Base-by-base conservation (phyloP, 805 yeast species). In the Candida anglica region DNA sequence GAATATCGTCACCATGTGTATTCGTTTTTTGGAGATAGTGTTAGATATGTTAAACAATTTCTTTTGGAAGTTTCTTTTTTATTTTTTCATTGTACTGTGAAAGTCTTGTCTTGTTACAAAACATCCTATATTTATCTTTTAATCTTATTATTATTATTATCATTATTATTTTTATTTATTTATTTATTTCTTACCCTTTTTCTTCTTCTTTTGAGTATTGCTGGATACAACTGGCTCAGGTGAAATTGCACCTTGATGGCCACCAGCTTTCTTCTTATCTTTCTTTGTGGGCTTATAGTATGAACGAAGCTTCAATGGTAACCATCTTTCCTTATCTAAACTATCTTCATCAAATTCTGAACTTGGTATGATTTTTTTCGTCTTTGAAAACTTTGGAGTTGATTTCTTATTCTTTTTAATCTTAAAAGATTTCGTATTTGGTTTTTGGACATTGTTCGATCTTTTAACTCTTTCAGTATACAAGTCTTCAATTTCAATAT, bases 241-340 rank as follows among this genome's bases (percentile, higher is more conserved):
- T 9, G 31, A 6, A 30, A 50, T 26, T 2, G 48, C 56, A 18
- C 60, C 62, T 43, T 56, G 58, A 42, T 45, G 43, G 32, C 62
- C 45, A 28, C 56, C 43, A 37, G 48, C 19, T 22, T 39, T 48
- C 39, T 53, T 55, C 37, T 53, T 60, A 26, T 77, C 81, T 43
- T 79, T 75, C 64, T 77, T 79, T 52, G 85, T 82, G 10, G 94
- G 86, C 57, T 78, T 86, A 63, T 83, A 88, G 47, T 80, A 77
- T 5, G 88, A 74, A 56, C 98, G 77, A 53, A 89, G 94, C 53
- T 79, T 83, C 71, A 84, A 48, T 15, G 96, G 95, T 32, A 91
- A 58, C 98, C 98, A 89, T 62, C 97, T 81, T 58, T 89, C 97
- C 43, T 50, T 31, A 58, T 79, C 60, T 42, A 75, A 45, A 46